A percentile compares a stretch with the other conserved stretches of the same genome.
phyloP scores from a whole-genome alignment of 371 early-diverging fungal species.

The Mortierella sp. region DNA sequence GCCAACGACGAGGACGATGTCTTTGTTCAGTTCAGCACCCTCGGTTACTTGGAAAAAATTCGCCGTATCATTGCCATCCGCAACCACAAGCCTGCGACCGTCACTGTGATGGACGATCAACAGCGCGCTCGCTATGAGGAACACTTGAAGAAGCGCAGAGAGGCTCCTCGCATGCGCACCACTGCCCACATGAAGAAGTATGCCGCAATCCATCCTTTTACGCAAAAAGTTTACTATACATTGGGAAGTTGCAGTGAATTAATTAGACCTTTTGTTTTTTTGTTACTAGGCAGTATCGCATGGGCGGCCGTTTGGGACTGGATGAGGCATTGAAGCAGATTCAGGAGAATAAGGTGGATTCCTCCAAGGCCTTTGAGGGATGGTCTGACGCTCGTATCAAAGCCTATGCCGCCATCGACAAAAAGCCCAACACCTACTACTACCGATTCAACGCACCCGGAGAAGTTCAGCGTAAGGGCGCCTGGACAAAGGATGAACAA shows the following conservation, averaged over 20 bases:
- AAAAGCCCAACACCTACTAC: slow-evolving; percentile 95
- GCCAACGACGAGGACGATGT: slow-evolving; percentile 87
- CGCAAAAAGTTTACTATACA: no score
- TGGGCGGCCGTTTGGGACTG: slow-evolving; percentile 84
- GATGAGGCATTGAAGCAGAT: slow-evolving; percentile 92
- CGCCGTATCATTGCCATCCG: slow-evolving; percentile 77
- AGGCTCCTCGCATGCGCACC: slow-evolving; percentile 82
- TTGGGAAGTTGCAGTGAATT: neutral
- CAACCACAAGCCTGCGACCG: slow-evolving; percentile 57
- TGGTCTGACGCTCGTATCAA: slow-evolving; percentile 95
- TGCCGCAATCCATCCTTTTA: neutral
- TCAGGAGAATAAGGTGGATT: slow-evolving; percentile 78
- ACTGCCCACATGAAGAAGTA: slow-evolving; percentile 83
- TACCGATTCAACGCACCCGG: slow-evolving; percentile 97
- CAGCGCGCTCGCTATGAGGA: slow-evolving; percentile 87
- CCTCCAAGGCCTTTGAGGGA: slow-evolving; percentile 90
- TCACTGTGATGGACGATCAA: slow-evolving; percentile 76
- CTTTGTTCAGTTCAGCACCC: slow-evolving; percentile 79
- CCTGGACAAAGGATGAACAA: slow-evolving; percentile 90
- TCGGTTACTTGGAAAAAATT: slow-evolving; percentile 76
- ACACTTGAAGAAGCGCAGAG: slow-evolving; percentile 84
- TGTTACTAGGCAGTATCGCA: slow-evolving; percentile 71
- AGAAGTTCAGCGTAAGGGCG: slow-evolving; percentile 91
- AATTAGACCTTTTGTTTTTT: neutral
- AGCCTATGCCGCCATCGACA: slow-evolving; percentile 90